Evolutionary conservation across 768 basidiomycete genomes (phyloP).

Genomic region (Heimioporus sp.): DNA sequence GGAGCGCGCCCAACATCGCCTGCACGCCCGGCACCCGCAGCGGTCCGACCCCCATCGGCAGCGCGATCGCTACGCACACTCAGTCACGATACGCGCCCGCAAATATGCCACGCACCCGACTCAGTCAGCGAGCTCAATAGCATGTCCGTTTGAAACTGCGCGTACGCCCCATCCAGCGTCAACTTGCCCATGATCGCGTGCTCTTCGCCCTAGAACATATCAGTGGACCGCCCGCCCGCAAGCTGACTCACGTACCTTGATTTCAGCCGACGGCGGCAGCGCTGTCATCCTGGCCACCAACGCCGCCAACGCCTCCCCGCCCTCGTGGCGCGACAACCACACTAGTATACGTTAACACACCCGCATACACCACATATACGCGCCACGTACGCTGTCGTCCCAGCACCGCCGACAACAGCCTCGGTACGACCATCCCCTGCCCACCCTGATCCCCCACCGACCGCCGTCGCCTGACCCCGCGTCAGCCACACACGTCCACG

Average conservation of each 20-base stretch:
- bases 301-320: constrained; percentile 47
- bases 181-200: constrained; percentile 72
- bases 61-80: constrained; percentile 61
- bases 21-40: constrained; percentile 45
- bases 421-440: constrained; percentile 56
- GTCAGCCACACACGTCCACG: not conserved
- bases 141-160: constrained; percentile 80
- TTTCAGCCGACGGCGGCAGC: constrained; percentile 54
- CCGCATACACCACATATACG: not conserved
- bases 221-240: not conserved
- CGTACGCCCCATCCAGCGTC: constrained; percentile 74
- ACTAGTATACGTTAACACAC: constrained; percentile 37
- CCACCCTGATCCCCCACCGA: constrained; percentile 32
- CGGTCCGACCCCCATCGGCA: constrained; percentile 70
- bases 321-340: constrained; percentile 62
- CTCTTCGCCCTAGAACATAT: constrained; percentile 60
- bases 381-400: constrained; percentile 61
- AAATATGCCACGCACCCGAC: constrained; percentile 60
- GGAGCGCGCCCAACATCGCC: constrained; percentile 60
- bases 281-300: constrained; percentile 58
- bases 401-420: constrained; percentile 58
- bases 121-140: constrained; percentile 88
- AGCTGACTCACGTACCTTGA: constrained; percentile 44
- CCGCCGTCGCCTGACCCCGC: constrained; percentile 38
- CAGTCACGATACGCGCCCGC: not conserved